These are phyloP conservation scores for Colletotrichum sojae DNA, from an alignment of 2,329 filamentous ascomycete species.

Conservation along the genomic window DNA sequence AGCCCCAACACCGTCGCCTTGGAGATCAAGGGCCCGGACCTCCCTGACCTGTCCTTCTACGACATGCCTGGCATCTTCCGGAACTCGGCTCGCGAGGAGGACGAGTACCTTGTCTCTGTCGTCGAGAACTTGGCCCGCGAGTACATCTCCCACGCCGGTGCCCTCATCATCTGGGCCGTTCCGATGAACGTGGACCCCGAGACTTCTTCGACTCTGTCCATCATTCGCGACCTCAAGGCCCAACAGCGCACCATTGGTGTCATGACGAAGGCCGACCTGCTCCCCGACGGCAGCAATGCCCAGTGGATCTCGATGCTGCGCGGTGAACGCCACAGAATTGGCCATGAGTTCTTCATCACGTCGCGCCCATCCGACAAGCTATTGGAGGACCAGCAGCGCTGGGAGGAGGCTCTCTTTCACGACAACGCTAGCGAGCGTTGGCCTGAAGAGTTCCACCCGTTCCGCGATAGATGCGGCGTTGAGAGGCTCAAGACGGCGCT, in stretches of 20 bases:
- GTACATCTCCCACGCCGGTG: conserved; percentile 78
- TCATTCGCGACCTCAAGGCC: conserved; percentile 72
- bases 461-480: conserved; percentile 66
- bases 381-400: conserved; percentile 65
- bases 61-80: conserved; percentile 89
- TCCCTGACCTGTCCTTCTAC: conserved; percentile 85
- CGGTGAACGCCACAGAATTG: conserved; percentile 73
- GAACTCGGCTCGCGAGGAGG: conserved; percentile 73
- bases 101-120: conserved; percentile 78
- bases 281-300: conserved; percentile 66
- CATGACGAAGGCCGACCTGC: conserved; percentile 86
- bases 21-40: conserved; percentile 78
- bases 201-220: conserved; percentile 78
- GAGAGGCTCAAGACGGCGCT: conserved; percentile 67
- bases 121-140: conserved; percentile 78
- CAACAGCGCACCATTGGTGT: conserved; percentile 78
- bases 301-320: conserved; percentile 77
- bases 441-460: conserved; percentile 64
- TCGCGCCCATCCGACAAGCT: conserved; percentile 73
- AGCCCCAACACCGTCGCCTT: conserved; percentile 86
- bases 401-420: conserved; percentile 68
- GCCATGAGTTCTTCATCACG: conserved; percentile 85
- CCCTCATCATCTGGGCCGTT: conserved; percentile 83
- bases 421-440: conserved; percentile 56
- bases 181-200: conserved; percentile 85